A percentile compares a stretch with the other conserved stretches of the same genome.
Evolutionary conservation across 208 protist species (phyloP).

Genomic region (Leishmania amazonensis): DNA sequence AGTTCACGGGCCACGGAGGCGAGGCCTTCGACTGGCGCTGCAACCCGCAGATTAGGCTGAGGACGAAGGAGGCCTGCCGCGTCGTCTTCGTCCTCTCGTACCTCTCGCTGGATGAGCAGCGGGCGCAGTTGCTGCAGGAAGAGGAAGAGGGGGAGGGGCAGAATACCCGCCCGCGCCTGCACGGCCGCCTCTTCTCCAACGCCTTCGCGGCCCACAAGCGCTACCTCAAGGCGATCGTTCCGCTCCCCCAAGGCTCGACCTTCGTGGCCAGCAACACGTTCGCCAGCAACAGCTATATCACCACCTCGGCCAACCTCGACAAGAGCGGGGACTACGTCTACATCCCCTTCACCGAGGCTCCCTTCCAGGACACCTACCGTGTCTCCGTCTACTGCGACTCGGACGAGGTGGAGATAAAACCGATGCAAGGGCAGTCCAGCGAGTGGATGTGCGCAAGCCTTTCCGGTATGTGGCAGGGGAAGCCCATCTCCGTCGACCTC

Average conservation of each 20-base stretch:
- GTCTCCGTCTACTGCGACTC: slow-evolving; percentile 90
- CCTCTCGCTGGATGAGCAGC: slow-evolving; percentile 70
- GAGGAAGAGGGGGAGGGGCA: slow-evolving; percentile 77
- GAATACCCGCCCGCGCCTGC: slow-evolving; percentile 77
- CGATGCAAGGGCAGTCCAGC: slow-evolving; percentile 39
- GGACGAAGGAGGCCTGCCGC: slow-evolving; percentile 67
- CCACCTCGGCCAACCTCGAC: slow-evolving; percentile 66
- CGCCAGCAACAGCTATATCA: slow-evolving; percentile 89
- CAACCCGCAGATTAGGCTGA: slow-evolving; percentile 80
- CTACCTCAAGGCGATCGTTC: slow-evolving; percentile 86
- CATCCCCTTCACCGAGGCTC: slow-evolving; percentile 88
- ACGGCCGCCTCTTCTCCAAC: slow-evolving; percentile 87
- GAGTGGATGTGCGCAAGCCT: slow-evolving; percentile 80
- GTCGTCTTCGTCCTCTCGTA: slow-evolving; percentile 90
- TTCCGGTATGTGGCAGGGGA: slow-evolving; percentile 58
- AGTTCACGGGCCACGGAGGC: slow-evolving; percentile 81
- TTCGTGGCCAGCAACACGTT: slow-evolving; percentile 90
- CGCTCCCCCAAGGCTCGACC: slow-evolving; percentile 83
- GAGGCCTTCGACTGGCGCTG: slow-evolving; percentile 91
- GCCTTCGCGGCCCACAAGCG: slow-evolving; percentile 74
- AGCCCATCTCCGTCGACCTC: slow-evolving; percentile 50
- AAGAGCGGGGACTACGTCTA: slow-evolving; percentile 78
- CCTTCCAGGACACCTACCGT: slow-evolving; percentile 75
- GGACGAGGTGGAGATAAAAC: slow-evolving; percentile 67
- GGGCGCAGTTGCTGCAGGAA: slow-evolving; percentile 33